Base-by-base conservation (phyloP, 2,329 filamentous ascomycete species). In the Zymoseptoria crescenta region DNA sequence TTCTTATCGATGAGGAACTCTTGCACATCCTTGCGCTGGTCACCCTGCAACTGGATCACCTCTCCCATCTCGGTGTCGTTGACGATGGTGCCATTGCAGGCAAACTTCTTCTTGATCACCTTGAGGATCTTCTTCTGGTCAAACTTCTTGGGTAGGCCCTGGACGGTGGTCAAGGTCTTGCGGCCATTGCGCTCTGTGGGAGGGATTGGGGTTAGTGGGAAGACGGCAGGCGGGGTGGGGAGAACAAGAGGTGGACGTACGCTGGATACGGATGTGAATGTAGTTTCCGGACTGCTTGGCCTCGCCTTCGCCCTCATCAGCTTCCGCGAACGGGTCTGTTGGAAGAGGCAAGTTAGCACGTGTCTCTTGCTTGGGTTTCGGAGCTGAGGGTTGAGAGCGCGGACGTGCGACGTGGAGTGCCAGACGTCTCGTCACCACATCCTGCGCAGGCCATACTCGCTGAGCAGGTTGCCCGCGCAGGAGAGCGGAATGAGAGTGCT, bases 81-180 rank as follows among this genome's bases (percentile, higher is more conserved):
- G 79, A 97, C 92, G 77, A 97, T 95, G 80, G 92, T 97, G 85
- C 94, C 94, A 96, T 99, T 97, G 90, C 93, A 97, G 79, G 94
- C 93, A 74, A 97, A 97, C 77, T 96, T 94, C 86, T 97, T 97
- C 87, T 97, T 97, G 83, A 97, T 96, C 79, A 96, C 92, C 83
- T 96, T 96, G 74, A 99, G 87, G 77, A 99, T 96, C 83, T 96
- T 96, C 87, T 96, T 97, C 80, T 94, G 91, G 81, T 96, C 93
- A 75, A 96, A 97, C 77, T 97, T 96, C 83, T 94, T 94, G 66
- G 94, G 93, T 73, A 99, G 87, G 80, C 94, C 94, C 85, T 97
- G 93, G 74, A 99, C 92, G 73, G 94, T 99, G 73, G 94, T 99
- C 88, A 99, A 85, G 83, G 94, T 97, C 86, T 99, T 99, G 80